A percentile compares a stretch with the other conserved stretches of the same genome.
phyloP scores from a whole-genome alignment of 2,329 filamentous ascomycete genomes.

The Arthrobotrys megalospora region DNA sequence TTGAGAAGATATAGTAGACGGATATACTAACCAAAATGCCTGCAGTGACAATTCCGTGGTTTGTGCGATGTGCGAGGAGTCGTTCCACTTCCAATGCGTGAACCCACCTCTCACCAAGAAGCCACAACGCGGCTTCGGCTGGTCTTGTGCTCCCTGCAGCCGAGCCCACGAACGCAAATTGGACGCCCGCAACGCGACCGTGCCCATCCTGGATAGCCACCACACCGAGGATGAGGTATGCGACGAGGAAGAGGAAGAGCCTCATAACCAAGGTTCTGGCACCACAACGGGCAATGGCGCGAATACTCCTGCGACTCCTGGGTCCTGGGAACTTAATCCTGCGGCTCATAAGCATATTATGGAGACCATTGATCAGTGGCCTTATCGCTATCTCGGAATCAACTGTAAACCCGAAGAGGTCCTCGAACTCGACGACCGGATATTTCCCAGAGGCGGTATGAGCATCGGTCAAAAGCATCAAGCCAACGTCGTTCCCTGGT shows the following conservation, averaged over 20 bases:
- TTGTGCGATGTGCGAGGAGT: constrained; percentile 66
- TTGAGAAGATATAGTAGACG: not conserved
- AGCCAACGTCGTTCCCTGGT: constrained; percentile 87
- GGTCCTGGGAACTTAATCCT: constrained; percentile 44
- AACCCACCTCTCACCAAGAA: constrained; percentile 93
- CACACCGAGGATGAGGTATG: constrained; percentile 68
- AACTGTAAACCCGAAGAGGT: constrained; percentile 97
- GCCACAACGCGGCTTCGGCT: constrained; percentile 95
- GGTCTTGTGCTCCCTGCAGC: constrained; percentile 96
- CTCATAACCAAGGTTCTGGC: constrained; percentile 66
- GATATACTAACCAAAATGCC: constrained; percentile 20
- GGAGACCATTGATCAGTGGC: constrained; percentile 92
- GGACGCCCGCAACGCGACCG: constrained; percentile 81
- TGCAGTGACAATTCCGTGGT: constrained; percentile 57
- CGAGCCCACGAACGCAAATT: constrained; percentile 94
- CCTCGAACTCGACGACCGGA: constrained; percentile 95
- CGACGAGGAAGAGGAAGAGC: constrained; percentile 76
- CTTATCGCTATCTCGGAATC: constrained; percentile 93
- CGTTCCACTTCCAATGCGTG: constrained; percentile 99
- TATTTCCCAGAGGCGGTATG: constrained; percentile 95
- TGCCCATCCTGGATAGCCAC: constrained; percentile 30
- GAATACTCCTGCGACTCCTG: constrained; percentile 62
- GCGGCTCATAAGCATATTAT: constrained; percentile 46
- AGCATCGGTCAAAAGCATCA: constrained; percentile 92
- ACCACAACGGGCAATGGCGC: constrained; percentile 53